These are phyloP conservation scores for Emergomyces orientalis DNA, from an alignment of 2,329 filamentous ascomycete species.

Conservation along the genomic window DNA sequence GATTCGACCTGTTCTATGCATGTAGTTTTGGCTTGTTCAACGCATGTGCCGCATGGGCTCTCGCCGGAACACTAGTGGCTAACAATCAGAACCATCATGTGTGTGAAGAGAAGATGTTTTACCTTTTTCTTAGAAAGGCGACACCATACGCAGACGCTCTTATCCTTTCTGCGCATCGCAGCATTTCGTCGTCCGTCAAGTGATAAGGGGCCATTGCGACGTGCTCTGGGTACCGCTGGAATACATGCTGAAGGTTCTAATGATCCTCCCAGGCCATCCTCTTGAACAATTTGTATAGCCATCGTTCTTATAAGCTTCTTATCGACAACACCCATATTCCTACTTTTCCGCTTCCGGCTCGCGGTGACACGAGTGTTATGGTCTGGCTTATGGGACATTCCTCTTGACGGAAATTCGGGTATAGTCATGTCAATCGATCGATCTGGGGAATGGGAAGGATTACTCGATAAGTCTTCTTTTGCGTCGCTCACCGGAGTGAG, in stretches of 20 bases:
- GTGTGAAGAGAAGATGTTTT: constrained; percentile 8
- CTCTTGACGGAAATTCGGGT: not conserved
- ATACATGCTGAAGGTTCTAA: constrained; percentile 33
- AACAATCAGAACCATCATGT: constrained; percentile 11
- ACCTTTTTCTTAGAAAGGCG: constrained; percentile 38
- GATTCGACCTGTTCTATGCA: constrained; percentile 14
- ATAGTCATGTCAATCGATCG: not conserved
- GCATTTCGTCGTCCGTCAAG: constrained; percentile 34
- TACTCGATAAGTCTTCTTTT: not conserved
- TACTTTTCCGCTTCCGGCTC: constrained; percentile 30
- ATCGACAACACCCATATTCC: constrained; percentile 21
- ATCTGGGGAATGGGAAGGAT: not conserved
- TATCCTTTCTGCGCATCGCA: constrained; percentile 35
- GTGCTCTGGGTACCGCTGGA: constrained; percentile 34
- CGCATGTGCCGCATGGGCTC: constrained; percentile 35
- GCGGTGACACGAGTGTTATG: constrained; percentile 12
- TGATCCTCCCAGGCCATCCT: constrained; percentile 35
- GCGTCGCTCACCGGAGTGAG: not conserved
- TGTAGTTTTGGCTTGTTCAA: constrained; percentile 20
- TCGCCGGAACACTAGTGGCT: constrained; percentile 32
- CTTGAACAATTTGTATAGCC: constrained; percentile 36
- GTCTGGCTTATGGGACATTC: not conserved
- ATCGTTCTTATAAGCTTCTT: constrained; percentile 20
- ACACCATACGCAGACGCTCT: constrained; percentile 38
- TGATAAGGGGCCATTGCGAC: constrained; percentile 34